Evolutionary conservation across 192 early-diverging fungal species (phyloP).

Genomic region (Umbelopsis ramanniana): DNA sequence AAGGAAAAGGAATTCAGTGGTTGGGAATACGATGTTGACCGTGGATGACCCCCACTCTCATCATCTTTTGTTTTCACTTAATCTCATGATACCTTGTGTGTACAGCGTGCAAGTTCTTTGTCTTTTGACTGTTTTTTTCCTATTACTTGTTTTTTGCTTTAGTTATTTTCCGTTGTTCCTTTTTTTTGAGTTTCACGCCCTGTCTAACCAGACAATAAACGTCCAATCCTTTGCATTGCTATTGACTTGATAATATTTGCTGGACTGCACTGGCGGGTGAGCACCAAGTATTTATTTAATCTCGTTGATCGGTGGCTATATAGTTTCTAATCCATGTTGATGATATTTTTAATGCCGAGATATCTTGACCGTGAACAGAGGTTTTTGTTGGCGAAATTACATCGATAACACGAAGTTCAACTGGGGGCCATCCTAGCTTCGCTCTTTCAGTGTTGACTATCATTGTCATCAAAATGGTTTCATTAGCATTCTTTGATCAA

Average conservation of each 20-base stretch:
- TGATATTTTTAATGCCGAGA: conserved; percentile 73
- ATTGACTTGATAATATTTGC: background rate
- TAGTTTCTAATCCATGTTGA: conserved; percentile 76
- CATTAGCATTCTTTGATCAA: too few relatives aligned
- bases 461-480: background rate
- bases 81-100: conserved; percentile 20
- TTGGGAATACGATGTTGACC: conserved; percentile 59
- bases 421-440: conserved; percentile 51
- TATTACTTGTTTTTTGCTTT: background rate
- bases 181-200: background rate
- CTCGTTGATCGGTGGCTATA: conserved; percentile 35
- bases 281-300: too few relatives aligned
- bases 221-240: background rate
- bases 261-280: too few relatives aligned
- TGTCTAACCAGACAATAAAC: too few relatives aligned
- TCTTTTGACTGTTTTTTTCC: background rate
- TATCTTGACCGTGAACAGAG: conserved; percentile 42
- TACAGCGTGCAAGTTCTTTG: background rate
- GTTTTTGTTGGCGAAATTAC: conserved; percentile 56
- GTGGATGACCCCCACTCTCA: conserved; percentile 32
- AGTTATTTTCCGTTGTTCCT: background rate
- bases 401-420: conserved; percentile 77
- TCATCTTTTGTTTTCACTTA: background rate
- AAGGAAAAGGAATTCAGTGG: conserved; percentile 47
- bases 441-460: conserved; percentile 79